Conservation (phyloP, 192 early-diverging fungal species). For the Rhizophagus sp. region DNA sequence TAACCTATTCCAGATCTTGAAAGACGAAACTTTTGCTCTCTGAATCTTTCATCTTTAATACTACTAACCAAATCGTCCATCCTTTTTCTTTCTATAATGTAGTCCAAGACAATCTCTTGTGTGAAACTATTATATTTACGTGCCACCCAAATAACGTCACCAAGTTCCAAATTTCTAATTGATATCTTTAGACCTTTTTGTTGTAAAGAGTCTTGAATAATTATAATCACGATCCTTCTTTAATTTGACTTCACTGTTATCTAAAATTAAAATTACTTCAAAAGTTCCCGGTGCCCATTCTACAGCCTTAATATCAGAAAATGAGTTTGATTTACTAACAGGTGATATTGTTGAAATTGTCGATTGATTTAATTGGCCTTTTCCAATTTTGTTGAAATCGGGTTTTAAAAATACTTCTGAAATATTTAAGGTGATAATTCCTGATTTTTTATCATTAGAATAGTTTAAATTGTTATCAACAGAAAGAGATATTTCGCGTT, state of each 20-base stretch:
- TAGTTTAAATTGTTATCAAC: not conserved
- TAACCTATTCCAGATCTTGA: slow-evolving; percentile 66
- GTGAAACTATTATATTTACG: slow-evolving; percentile 30
- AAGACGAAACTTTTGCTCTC: slow-evolving; percentile 89
- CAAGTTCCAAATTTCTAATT: slow-evolving; percentile 71
- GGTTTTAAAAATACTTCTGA: not conserved
- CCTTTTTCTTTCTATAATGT: slow-evolving; percentile 91
- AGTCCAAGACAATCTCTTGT: slow-evolving; percentile 76
- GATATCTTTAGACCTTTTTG: slow-evolving; percentile 54
- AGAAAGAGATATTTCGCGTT: not conserved
- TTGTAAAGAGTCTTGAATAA: slow-evolving; percentile 68
- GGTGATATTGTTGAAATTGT: not conserved
- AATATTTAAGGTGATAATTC: not conserved
- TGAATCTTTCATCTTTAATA: slow-evolving; percentile 92
- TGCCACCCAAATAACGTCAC: slow-evolving; percentile 92
- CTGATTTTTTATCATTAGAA: not conserved
- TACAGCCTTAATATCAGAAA: slow-evolving; percentile 36
- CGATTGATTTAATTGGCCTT: not conserved
- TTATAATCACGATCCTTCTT: slow-evolving; percentile 68
- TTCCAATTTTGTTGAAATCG: not conserved
- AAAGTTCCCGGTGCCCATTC: slow-evolving; percentile 48
- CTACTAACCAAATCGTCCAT: slow-evolving; percentile 89
- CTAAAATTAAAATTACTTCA: slow-evolving; percentile 75
- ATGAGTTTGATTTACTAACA: not conserved
- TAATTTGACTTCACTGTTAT: slow-evolving; percentile 79